A percentile compares a stretch with the other conserved stretches of the same genome.
Conservation (phyloP, 805 yeast species). For the Metschnikowia gelsemii region DNA sequence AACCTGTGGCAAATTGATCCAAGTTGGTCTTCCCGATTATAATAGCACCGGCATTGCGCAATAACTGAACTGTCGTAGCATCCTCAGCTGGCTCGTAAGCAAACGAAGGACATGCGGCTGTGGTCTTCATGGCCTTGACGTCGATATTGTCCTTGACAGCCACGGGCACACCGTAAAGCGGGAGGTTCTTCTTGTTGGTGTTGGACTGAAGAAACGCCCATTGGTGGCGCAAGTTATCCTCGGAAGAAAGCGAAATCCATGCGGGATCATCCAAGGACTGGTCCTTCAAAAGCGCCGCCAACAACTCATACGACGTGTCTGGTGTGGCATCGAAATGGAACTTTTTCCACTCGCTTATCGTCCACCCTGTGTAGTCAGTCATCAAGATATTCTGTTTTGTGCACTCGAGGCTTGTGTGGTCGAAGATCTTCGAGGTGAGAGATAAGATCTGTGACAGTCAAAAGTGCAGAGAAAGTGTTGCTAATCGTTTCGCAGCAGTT, state of each 20-base stretch:
- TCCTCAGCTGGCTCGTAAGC: conserved; percentile 67
- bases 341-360: conserved; percentile 71
- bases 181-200: conserved; percentile 51
- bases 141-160: conserved; percentile 96
- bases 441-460: conserved; percentile 5
- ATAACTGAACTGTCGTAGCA: conserved; percentile 69
- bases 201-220: conserved; percentile 73
- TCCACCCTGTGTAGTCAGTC: conserved; percentile 58
- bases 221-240: conserved; percentile 66
- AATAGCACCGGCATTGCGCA: conserved; percentile 89
- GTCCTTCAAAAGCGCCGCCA: conserved; percentile 46
- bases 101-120: conserved; percentile 94
- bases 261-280: conserved; percentile 74
- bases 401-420: too few species aligned
- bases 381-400: not conserved
- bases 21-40: conserved; percentile 90
- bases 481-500: too few species aligned
- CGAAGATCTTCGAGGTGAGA: too few species aligned
- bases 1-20: conserved; percentile 97
- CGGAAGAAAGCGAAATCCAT: conserved; percentile 80
- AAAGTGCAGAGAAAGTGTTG: not conserved
- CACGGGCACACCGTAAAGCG: conserved; percentile 90
- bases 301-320: conserved; percentile 52
- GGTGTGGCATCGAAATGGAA: conserved; percentile 66
- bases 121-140: conserved; percentile 75